Evolutionary conservation across 1,284 basidiomycete species (phyloP).

Genomic region (Rhodotorula sp.): DNA sequence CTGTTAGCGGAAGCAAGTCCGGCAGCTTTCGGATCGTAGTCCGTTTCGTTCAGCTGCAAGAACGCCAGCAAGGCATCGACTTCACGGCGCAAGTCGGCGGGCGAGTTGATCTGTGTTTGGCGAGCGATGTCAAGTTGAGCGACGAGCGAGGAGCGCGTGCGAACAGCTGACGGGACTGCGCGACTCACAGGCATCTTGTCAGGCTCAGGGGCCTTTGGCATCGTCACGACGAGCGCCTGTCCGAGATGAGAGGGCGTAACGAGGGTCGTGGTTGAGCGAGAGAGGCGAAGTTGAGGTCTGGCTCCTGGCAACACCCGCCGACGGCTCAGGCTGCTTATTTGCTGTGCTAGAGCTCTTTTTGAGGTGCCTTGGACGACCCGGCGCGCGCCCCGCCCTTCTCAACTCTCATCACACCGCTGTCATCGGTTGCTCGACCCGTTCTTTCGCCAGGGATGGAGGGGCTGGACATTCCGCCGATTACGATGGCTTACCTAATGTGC

Average conservation of each 20-base stretch:
- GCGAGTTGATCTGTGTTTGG: slow-evolving; percentile 24
- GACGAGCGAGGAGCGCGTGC: not conserved
- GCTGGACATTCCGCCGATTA: slow-evolving; percentile 76
- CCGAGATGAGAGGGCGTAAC: no score
- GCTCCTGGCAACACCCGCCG: no score
- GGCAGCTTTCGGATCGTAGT: no score
- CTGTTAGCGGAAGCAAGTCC: no score
- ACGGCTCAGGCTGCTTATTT: no score
- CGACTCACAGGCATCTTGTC: slow-evolving; percentile 30
- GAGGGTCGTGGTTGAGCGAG: no score
- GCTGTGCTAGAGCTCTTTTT: no score
- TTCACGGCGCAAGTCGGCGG: slow-evolving; percentile 50
- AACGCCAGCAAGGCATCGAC: slow-evolving; percentile 54
- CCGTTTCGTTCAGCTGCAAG: slow-evolving; percentile 65
- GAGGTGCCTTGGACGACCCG: no score
- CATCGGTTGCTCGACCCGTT: no score
- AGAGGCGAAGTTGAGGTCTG: no score
- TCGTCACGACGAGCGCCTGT: no score
- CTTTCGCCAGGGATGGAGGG: slow-evolving; percentile 11
- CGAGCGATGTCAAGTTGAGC: slow-evolving; percentile 1
- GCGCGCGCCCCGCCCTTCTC: not conserved
- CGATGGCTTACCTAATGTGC: slow-evolving; percentile 49
- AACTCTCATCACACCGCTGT: not conserved
- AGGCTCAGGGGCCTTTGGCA: not conserved
- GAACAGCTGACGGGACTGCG: not conserved